Conservation (phyloP, 805 yeast species). For the Lipomyces spencermartinsiae region DNA sequence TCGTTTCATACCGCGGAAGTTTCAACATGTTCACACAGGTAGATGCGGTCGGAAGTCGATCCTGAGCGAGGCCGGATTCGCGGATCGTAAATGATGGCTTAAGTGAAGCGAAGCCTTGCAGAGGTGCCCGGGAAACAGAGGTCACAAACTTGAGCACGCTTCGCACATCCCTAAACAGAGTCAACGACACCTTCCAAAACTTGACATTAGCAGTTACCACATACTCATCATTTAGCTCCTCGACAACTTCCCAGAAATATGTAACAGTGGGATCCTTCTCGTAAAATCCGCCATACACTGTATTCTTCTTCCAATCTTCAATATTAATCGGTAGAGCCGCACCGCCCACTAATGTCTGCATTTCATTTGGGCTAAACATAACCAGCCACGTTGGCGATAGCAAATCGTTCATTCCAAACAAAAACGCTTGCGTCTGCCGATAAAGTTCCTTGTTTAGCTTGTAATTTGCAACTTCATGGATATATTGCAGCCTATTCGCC, state of each 20-base stretch:
- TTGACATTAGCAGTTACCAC: constrained; percentile 1
- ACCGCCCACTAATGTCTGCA: constrained; percentile 85
- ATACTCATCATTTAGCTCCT: constrained; percentile 62
- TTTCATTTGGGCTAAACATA: constrained; percentile 83
- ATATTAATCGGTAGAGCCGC: constrained; percentile 73
- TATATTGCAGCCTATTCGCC: constrained; percentile 70
- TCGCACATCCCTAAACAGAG: constrained; percentile 53
- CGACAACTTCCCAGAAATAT: constrained; percentile 76
- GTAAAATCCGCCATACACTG: constrained; percentile 65
- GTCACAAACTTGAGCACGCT: constrained; percentile 86
- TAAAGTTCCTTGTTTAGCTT: constrained; percentile 69
- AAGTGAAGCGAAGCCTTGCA: constrained; percentile 79
- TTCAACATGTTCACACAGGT: constrained; percentile 90
- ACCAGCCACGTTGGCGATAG: constrained; percentile 77
- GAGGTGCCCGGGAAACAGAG: constrained; percentile 88
- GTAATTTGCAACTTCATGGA: constrained; percentile 78
- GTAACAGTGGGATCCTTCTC: constrained; percentile 63
- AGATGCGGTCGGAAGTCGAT: constrained; percentile 85
- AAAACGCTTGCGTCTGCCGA: constrained; percentile 65
- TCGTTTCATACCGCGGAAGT: constrained; percentile 79
- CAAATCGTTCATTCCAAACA: constrained; percentile 72
- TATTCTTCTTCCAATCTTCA: constrained; percentile 67
- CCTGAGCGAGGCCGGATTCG: constrained; percentile 61
- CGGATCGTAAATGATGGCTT: constrained; percentile 82
- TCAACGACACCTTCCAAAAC: not conserved